Conservation (phyloP, 116 monocot species). For the Trichopus zeylanicus region DNA sequence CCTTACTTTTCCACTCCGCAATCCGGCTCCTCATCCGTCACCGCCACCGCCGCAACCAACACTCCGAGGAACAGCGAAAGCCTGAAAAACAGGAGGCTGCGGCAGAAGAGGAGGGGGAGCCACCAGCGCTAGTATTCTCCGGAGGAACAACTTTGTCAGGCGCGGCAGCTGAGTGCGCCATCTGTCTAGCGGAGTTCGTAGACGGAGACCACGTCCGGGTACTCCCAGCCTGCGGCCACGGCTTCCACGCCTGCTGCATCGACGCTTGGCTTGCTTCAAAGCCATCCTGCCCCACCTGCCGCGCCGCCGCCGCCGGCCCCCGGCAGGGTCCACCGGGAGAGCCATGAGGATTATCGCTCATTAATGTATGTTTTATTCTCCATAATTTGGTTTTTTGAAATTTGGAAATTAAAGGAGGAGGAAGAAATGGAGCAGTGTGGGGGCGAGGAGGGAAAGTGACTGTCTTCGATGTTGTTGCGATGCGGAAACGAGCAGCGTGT, state of each 20-base stretch:
- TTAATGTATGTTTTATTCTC: too few relatives aligned
- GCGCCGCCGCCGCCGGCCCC: background rate
- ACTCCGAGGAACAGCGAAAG: background rate
- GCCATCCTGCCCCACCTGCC: slow-evolving; percentile 16
- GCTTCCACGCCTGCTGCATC: slow-evolving; percentile 25
- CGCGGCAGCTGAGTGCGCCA: slow-evolving; percentile 12
- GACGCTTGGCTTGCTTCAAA: slow-evolving; percentile 8
- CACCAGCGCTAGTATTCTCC: slow-evolving; percentile 7
- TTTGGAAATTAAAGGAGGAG: too few relatives aligned
- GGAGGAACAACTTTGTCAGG: slow-evolving; percentile 1
- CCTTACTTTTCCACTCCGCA: slow-evolving; percentile 17
- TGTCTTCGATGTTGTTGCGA: too few relatives aligned
- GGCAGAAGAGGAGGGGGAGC: background rate
- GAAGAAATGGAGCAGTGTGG: too few relatives aligned
- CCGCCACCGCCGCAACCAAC: background rate
- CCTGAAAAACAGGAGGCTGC: background rate
- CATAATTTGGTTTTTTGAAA: too few relatives aligned
- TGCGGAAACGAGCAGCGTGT: too few relatives aligned
- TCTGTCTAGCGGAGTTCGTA: slow-evolving; percentile 26
- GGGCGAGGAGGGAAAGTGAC: too few relatives aligned
- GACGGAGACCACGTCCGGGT: slow-evolving; percentile 24
- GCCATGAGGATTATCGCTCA: slow-evolving; percentile 1
- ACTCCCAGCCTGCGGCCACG: slow-evolving; percentile 25
- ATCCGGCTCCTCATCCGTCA: slow-evolving; percentile 14
- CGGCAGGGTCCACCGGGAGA: background rate